Evolutionary conservation across 2,329 filamentous ascomycete genomes (phyloP).

Genomic region (Penicillium nordicum): DNA sequence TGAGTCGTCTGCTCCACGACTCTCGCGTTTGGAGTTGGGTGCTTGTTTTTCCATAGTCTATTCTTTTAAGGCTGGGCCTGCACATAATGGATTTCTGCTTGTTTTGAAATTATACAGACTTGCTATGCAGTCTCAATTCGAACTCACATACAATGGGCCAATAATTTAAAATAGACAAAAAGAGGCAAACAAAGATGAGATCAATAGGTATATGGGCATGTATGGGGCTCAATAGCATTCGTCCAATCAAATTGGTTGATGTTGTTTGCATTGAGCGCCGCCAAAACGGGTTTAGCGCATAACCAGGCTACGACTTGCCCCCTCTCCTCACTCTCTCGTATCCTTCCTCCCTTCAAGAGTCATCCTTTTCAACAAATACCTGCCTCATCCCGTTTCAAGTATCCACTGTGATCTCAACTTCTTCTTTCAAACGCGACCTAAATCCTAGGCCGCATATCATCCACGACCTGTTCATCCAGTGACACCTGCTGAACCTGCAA

Average conservation of each 20-base stretch:
- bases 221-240: neutral
- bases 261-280: neutral
- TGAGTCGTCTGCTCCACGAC: neutral
- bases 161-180: neutral
- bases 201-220: neutral
- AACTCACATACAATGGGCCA: neutral
- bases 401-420: neutral
- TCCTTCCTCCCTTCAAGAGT: neutral
- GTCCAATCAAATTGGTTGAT: neutral
- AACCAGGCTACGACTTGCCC: neutral
- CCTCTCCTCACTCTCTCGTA: neutral
- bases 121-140: neutral
- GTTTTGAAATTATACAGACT: neutral
- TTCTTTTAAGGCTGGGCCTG: constrained; percentile 26
- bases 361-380: neutral
- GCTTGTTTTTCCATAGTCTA: constrained; percentile 9
- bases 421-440: constrained; percentile 16
- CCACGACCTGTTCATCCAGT: constrained; percentile 1
- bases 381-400: neutral
- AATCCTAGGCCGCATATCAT: neutral
- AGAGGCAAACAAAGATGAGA: neutral
- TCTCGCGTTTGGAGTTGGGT: constrained; percentile 15
- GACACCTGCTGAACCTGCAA: constrained; percentile 9
- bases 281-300: neutral
- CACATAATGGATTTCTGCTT: constrained; percentile 11